Evolutionary conservation across 1,284 basidiomycete genomes (phyloP), one percentile per base, ranked within the genome.

Genomic region (Volvariella surrecta): DNA sequence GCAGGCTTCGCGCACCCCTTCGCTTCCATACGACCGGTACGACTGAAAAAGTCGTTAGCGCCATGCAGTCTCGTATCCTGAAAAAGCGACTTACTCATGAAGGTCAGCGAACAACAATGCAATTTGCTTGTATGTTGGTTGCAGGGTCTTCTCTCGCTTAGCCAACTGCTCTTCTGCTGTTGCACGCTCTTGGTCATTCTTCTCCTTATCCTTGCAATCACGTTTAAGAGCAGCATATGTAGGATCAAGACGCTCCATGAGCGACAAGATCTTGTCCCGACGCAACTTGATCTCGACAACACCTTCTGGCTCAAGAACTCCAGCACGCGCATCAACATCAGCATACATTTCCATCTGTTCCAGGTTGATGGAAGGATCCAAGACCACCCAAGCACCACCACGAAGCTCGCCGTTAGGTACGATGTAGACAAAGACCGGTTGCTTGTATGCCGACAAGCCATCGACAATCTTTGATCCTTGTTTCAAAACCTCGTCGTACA

Each of bases 281-380:
- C 91, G 83, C 75, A 90, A 86, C 69, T 88, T 89, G 66, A 89
- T 89, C 67, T 97, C 94, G 50, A 99, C 79, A 54, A 99, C 82
- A 66, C 96, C 96, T 66, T 99, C 95, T 2, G 96, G 91, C 62
- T 99, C 96, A 40, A 98, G 76, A 32, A 99, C 92, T 75, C 96
- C 96, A 47, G 93, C 96, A 46, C 96, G 87, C 21, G 95, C 82
- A 19, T 96, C 91, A 44, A 89, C 82, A 60, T 99, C 96, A 35
- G 95, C 95, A 62, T 91, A 96, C 93, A 98, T 97, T 69, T 98
- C 89, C 92, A 99, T 99, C 68, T 96, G 88, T 58, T 92, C 86
- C 3, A 88, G 75, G 64, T 95, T 93, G 70, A 99, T 99, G 17
- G 91, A 90, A 20, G 95, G 93, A 66, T 99, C 96, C 45, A 99